Conservation (phyloP, 208 protist species). For the Leishmania amazonensis region DNA sequence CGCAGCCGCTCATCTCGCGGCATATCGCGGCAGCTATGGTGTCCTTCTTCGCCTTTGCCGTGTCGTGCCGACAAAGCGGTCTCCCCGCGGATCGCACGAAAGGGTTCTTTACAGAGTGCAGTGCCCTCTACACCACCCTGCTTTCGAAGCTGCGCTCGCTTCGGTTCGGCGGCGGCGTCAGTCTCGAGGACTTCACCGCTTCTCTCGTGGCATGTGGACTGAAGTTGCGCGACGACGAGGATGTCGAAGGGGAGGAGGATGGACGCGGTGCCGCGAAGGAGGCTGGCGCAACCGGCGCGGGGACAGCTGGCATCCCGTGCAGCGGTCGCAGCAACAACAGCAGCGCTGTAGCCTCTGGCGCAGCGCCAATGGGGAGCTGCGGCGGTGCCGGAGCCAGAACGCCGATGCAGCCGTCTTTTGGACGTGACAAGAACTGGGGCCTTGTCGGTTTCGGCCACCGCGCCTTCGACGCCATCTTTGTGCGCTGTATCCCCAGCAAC, state of each 20-base stretch:
- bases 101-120: constrained; percentile 74
- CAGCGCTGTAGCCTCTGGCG: not conserved
- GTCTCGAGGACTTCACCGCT: constrained; percentile 71
- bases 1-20: constrained; percentile 32
- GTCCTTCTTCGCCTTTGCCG: constrained; percentile 68
- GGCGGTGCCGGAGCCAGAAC: constrained; percentile 1
- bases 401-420: not conserved
- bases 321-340: constrained; percentile 17
- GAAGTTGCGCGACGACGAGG: constrained; percentile 51
- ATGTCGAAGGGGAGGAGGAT: constrained; percentile 14
- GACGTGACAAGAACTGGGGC: constrained; percentile 29
- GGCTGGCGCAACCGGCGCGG: not conserved
- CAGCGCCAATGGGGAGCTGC: not conserved
- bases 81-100: constrained; percentile 54
- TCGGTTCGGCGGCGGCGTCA: constrained; percentile 49
- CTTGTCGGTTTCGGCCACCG: constrained; percentile 63
- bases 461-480: constrained; percentile 54
- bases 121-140: constrained; percentile 51
- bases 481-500: constrained; percentile 57
- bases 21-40: constrained; percentile 54
- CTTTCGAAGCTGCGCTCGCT: constrained; percentile 47
- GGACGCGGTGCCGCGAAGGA: not conserved
- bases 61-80: constrained; percentile 44
- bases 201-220: constrained; percentile 77
- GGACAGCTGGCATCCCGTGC: not conserved